Evolutionary conservation across 768 basidiomycete genomes (phyloP).

Genomic region (Leccinellum albellum): DNA sequence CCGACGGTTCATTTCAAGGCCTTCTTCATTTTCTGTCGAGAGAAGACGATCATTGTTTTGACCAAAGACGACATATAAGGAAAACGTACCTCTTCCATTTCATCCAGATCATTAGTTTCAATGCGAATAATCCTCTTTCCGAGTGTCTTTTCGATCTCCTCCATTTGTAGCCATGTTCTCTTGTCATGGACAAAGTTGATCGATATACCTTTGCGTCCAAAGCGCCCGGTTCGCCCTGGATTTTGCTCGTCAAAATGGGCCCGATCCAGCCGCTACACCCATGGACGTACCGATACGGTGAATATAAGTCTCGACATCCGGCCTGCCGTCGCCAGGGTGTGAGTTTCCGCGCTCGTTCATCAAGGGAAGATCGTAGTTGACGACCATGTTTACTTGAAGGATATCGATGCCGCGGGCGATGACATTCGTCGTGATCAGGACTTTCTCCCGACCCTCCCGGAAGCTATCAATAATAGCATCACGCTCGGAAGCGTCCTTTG

Average conservation of each 20-base stretch:
- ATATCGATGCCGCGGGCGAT: constrained; percentile 98
- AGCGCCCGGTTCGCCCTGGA: constrained; percentile 93
- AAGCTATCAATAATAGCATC: constrained; percentile 92
- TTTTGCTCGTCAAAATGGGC: neutral
- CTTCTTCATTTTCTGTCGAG: constrained; percentile 72
- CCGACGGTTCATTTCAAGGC: constrained; percentile 53
- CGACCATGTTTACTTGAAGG: constrained; percentile 99
- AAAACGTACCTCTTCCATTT: constrained; percentile 82
- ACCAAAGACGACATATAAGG: neutral
- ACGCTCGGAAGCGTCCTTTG: constrained; percentile 85
- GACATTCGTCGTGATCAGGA: constrained; percentile 97
- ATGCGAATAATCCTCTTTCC: constrained; percentile 79
- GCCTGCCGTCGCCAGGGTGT: constrained; percentile 49
- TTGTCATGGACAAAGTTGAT: constrained; percentile 97
- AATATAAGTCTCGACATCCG: constrained; percentile 96
- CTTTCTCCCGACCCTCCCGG: constrained; percentile 94
- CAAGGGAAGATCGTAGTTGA: constrained; percentile 94
- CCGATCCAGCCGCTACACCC: neutral
- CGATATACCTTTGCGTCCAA: constrained; percentile 94
- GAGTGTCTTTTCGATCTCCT: constrained; percentile 78
- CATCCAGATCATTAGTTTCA: constrained; percentile 85
- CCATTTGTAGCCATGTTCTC: constrained; percentile 84
- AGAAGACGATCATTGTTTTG: neutral
- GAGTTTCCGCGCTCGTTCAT: constrained; percentile 62
- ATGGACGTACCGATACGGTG: constrained; percentile 83